These are phyloP conservation scores for Cicer pinnatifidum DNA, from an alignment of 306 rosid species.

Conservation along the genomic window DNA sequence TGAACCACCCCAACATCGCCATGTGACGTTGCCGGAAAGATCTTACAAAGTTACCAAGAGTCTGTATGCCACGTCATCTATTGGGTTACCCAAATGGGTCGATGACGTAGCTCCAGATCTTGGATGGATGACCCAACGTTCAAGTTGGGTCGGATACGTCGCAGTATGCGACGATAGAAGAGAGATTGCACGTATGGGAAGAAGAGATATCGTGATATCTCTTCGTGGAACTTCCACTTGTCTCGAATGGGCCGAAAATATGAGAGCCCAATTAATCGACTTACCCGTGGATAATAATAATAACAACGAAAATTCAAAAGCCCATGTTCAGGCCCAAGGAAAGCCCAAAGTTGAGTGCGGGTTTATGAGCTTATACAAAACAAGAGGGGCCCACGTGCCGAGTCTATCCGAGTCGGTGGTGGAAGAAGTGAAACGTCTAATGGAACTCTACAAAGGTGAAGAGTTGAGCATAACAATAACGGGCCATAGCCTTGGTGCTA, in stretches of 20 bases:
- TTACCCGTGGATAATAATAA: not conserved
- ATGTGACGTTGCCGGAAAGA: conserved; percentile 61
- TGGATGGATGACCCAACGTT: conserved; percentile 96
- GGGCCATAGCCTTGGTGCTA: conserved; percentile 88
- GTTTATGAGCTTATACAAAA: conserved; percentile 73
- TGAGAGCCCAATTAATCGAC: conserved; percentile 66
- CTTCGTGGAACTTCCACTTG: conserved; percentile 95
- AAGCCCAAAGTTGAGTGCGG: conserved; percentile 79
- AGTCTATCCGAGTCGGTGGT: conserved; percentile 75
- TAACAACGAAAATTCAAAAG: not conserved
- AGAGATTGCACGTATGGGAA: conserved; percentile 80
- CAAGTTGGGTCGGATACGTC: conserved; percentile 91
- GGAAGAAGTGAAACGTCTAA: conserved; percentile 63
- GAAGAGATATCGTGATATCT: conserved; percentile 83
- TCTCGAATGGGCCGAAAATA: conserved; percentile 90
- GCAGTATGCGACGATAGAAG: conserved; percentile 83
- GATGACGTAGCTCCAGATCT: conserved; percentile 87
- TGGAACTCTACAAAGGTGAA: conserved; percentile 69
- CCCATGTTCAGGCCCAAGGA: not conserved
- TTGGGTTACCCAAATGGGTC: conserved; percentile 81
- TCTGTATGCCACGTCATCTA: conserved; percentile 84
- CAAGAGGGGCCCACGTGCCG: conserved; percentile 69
- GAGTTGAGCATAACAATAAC: conserved; percentile 76
- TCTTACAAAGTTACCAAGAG: conserved; percentile 74
- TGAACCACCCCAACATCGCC: conserved; percentile 54